Evolutionary conservation across 208 protist species (phyloP).

Genomic region (Naegleria lovaniensis): DNA sequence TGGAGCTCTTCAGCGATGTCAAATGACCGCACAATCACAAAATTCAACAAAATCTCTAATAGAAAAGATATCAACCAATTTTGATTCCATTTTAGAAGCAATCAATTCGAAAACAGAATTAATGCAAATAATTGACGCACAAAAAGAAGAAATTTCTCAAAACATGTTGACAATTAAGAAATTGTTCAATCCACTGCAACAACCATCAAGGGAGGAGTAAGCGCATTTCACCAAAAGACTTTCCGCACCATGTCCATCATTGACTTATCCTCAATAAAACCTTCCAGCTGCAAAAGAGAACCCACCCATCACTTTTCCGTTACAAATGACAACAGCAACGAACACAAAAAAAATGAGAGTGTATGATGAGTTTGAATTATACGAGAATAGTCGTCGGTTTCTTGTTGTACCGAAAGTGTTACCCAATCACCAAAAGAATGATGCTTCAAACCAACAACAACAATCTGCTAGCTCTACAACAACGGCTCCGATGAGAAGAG

Average conservation of each 20-base stretch:
- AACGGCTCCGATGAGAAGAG: not conserved
- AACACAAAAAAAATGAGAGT: not conserved
- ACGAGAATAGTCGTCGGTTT: not conserved
- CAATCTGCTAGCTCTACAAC: not conserved
- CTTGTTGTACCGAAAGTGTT: not conserved
- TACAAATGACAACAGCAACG: not conserved
- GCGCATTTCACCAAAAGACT: not conserved
- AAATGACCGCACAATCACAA: not conserved
- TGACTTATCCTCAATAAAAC: too few relatives aligned
- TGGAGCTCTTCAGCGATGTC: slow-evolving; percentile 3
- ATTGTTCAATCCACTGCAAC: too few relatives aligned
- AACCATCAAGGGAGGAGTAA: not conserved
- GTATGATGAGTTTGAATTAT: not conserved
- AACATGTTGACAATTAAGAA: too few relatives aligned
- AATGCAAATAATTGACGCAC: not conserved
- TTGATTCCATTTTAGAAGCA: not conserved
- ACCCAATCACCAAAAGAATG: not conserved
- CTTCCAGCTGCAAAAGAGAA: too few relatives aligned
- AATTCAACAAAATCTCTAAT: not conserved
- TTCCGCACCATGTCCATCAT: too few relatives aligned
- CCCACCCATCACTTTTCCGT: not conserved
- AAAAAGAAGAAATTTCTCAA: slow-evolving; percentile 3
- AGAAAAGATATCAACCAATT: not conserved
- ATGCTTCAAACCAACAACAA: not conserved
- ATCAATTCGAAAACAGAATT: not conserved